A percentile compares a stretch with the other conserved stretches of the same genome.
Evolutionary conservation across 208 protist genomes (phyloP).

Genomic region (Wallacemonas sp.): DNA sequence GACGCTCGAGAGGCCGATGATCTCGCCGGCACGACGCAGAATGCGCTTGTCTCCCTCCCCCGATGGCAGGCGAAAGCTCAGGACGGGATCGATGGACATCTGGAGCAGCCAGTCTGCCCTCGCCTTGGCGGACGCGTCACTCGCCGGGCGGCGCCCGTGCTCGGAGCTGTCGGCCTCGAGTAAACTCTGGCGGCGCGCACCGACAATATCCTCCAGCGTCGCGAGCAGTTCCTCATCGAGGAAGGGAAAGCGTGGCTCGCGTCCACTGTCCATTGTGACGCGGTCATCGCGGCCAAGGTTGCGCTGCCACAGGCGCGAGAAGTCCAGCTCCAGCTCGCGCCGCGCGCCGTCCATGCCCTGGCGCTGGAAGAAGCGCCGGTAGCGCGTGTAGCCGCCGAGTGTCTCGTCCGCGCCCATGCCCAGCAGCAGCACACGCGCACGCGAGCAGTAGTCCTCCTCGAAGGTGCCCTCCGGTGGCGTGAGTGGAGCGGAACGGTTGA

Average conservation of each 20-base stretch:
- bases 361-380: slow-evolving; percentile 84
- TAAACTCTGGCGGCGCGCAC: slow-evolving; percentile 39
- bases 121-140: not conserved
- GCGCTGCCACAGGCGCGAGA: slow-evolving; percentile 91
- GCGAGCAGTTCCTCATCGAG: slow-evolving; percentile 92
- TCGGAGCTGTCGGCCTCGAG: not conserved
- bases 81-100: slow-evolving; percentile 51
- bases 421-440: slow-evolving; percentile 88
- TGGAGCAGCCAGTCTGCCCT: slow-evolving; percentile 37
- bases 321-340: slow-evolving; percentile 88
- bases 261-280: slow-evolving; percentile 89
- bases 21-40: slow-evolving; percentile 70
- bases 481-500: no score
- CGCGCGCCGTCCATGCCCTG: slow-evolving; percentile 58
- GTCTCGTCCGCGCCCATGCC: slow-evolving; percentile 97
- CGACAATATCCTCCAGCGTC: slow-evolving; percentile 68
- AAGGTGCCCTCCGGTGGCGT: slow-evolving; percentile 36
- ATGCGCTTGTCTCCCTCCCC: slow-evolving; percentile 94
- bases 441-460: slow-evolving; percentile 38
- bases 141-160: not conserved
- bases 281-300: slow-evolving; percentile 97
- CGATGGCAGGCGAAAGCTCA: slow-evolving; percentile 59
- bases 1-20: slow-evolving; percentile 81
- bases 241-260: slow-evolving; percentile 93
- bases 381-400: slow-evolving; percentile 94